Conservation (phyloP, 2,329 filamentous ascomycete species). For the Calonectria pseudoreteaudii region DNA sequence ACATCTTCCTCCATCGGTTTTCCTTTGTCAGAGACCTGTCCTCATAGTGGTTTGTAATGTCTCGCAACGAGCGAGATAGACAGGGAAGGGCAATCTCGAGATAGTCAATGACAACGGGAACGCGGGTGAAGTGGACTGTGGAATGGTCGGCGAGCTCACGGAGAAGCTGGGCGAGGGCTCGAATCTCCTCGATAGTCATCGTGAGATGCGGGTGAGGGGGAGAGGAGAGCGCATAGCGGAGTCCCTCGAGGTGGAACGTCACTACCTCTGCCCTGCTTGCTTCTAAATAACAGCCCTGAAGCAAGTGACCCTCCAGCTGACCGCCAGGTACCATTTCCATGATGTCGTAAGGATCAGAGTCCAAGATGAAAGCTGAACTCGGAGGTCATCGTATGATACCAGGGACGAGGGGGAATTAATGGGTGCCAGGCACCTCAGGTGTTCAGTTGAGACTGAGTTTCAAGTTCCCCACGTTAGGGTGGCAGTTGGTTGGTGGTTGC, state of each 20-base stretch:
- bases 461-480: conserved; percentile 11
- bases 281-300: conserved; percentile 66
- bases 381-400: conserved; percentile 35
- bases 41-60: conserved; percentile 65
- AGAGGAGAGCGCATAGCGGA: conserved; percentile 59
- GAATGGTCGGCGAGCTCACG: conserved; percentile 67
- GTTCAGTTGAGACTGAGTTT: conserved; percentile 6
- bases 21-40: conserved; percentile 60
- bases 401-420: conserved; percentile 14
- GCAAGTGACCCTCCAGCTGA: conserved; percentile 52
- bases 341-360: conserved; percentile 26
- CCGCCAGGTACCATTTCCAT: conserved; percentile 47
- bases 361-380: conserved; percentile 21
- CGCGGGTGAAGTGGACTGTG: conserved; percentile 61
- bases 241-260: conserved; percentile 59
- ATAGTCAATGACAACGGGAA: conserved; percentile 65
- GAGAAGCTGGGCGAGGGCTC: conserved; percentile 57
- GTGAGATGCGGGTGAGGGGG: conserved; percentile 60
- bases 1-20: conserved; percentile 70
- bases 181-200: conserved; percentile 61
- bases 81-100: conserved; percentile 69
- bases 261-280: conserved; percentile 64
- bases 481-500: conserved; percentile 16
- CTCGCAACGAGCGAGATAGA: conserved; percentile 62
- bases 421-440: conserved; percentile 14